Evolutionary conservation across 2,329 filamentous ascomycete genomes (phyloP).

Genomic region (Mycosphaerella sp.): DNA sequence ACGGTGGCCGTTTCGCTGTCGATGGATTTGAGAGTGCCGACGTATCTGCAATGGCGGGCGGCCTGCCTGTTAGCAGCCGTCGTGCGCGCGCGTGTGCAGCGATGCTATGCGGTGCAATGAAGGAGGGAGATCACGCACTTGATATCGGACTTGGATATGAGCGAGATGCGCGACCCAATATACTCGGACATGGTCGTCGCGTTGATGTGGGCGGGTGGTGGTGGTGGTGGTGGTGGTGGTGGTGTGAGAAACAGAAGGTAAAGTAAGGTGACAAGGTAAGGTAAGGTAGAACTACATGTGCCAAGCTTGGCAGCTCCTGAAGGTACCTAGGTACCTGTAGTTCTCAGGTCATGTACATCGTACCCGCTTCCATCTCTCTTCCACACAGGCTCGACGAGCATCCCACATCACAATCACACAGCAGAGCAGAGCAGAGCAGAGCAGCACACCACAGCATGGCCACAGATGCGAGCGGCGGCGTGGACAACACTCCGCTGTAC

Average conservation of each 20-base stretch:
- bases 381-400: too few species aligned
- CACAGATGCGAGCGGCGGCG: constrained; percentile 12
- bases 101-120: neutral
- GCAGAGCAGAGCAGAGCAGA: neutral
- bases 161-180: constrained; percentile 80
- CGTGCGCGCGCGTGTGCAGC: neutral
- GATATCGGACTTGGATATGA: constrained; percentile 97
- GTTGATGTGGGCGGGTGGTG: constrained; percentile 4
- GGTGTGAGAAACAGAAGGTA: constrained; percentile 3
- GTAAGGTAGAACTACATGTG: neutral
- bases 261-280: neutral
- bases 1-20: constrained; percentile 96
- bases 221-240: constrained; percentile 4
- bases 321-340: too few species aligned
- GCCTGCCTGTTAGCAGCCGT: constrained; percentile 2
- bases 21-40: constrained; percentile 93
- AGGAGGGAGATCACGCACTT: constrained; percentile 50
- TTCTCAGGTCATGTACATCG: too few species aligned
- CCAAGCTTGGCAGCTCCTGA: too few species aligned
- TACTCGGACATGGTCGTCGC: constrained; percentile 52
- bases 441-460: constrained; percentile 18
- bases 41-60: constrained; percentile 59
- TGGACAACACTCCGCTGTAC: constrained; percentile 41
- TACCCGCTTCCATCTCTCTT: too few species aligned
- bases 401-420: neutral